Percentiles rank a stretch among this genome's conserved stretches.
Evolutionary conservation across 2,329 filamentous ascomycete genomes (phyloP).

Genomic region (Trichophyton schoenleinii): DNA sequence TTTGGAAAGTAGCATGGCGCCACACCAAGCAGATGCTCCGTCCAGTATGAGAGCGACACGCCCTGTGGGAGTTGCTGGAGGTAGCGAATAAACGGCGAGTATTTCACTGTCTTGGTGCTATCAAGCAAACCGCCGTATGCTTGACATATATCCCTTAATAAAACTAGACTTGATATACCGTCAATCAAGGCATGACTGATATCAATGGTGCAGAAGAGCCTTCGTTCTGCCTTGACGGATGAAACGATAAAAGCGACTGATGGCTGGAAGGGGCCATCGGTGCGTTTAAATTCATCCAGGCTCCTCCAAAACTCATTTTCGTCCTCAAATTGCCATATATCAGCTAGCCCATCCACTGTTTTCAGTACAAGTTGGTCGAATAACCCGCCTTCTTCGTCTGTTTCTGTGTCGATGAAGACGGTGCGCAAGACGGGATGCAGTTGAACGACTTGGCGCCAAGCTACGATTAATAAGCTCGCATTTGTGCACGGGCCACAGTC

Average conservation of each 20-base stretch:
- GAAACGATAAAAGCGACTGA: constrained; percentile 8
- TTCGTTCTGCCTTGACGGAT: constrained; percentile 4
- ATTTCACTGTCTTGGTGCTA: constrained; percentile 20
- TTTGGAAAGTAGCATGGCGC: constrained; percentile 32
- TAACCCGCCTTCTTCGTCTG: neutral
- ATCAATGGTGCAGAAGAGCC: constrained; percentile 15
- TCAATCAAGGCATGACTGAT: constrained; percentile 35
- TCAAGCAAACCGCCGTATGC: constrained; percentile 24
- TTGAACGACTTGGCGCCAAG: constrained; percentile 4
- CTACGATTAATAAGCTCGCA: neutral
- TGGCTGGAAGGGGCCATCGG: neutral
- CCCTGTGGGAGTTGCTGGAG: constrained; percentile 17
- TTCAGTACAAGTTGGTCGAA: constrained; percentile 11
- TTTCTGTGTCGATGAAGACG: neutral
- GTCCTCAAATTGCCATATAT: neutral
- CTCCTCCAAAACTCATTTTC: neutral
- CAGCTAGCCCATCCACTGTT: neutral
- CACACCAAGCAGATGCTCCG: constrained; percentile 24
- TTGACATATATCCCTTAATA: constrained; percentile 27
- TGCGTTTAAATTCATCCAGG: neutral
- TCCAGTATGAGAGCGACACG: constrained; percentile 25
- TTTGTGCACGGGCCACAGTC: neutral
- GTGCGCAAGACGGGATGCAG: constrained; percentile 5
- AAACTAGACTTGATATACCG: constrained; percentile 30
- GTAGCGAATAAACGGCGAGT: constrained; percentile 27